Evolutionary conservation across 2,329 filamentous ascomycete species (phyloP).

Genomic region (Mycosphaerella sp.): DNA sequence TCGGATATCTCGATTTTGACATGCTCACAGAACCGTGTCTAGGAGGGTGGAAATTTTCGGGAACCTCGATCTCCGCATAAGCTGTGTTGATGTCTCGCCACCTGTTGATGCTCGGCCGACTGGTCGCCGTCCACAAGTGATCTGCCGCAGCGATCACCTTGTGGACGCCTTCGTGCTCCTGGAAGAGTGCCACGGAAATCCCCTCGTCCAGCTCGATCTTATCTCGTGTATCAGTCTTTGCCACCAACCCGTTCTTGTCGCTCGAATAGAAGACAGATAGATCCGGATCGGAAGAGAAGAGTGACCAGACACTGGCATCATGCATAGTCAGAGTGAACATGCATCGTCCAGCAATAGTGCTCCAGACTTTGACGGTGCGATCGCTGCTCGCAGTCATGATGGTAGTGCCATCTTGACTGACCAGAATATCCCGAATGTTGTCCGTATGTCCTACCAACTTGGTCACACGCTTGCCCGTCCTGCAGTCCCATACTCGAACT

Average conservation of each 20-base stretch:
- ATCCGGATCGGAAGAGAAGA: slow-evolving; percentile 81
- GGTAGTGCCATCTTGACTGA: slow-evolving; percentile 81
- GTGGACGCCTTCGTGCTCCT: slow-evolving; percentile 80
- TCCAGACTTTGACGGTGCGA: slow-evolving; percentile 98
- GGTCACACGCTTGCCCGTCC: slow-evolving; percentile 81
- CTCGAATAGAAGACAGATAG: slow-evolving; percentile 90
- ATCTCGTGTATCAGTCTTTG: slow-evolving; percentile 85
- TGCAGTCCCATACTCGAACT: slow-evolving; percentile 85
- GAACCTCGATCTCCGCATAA: slow-evolving; percentile 57
- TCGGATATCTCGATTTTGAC: slow-evolving; percentile 37
- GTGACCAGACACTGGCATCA: slow-evolving; percentile 94
- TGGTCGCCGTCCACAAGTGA: slow-evolving; percentile 84
- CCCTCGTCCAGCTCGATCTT: slow-evolving; percentile 77
- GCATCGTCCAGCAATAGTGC: slow-evolving; percentile 86
- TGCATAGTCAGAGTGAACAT: slow-evolving; percentile 99
- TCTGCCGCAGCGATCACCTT: slow-evolving; percentile 59
- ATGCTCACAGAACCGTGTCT: slow-evolving; percentile 48
- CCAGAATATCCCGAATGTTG: slow-evolving; percentile 83
- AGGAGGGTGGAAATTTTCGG: slow-evolving; percentile 45
- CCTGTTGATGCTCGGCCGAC: slow-evolving; percentile 83
- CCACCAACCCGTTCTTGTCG: slow-evolving; percentile 86
- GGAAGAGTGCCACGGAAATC: slow-evolving; percentile 79
- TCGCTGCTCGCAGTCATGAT: slow-evolving; percentile 94
- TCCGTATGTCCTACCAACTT: slow-evolving; percentile 97
- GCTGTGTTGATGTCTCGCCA: slow-evolving; percentile 82